Evolutionary conservation across 2,329 filamentous ascomycete genomes (phyloP).

Genomic region (Scedosporium apiospermum): DNA sequence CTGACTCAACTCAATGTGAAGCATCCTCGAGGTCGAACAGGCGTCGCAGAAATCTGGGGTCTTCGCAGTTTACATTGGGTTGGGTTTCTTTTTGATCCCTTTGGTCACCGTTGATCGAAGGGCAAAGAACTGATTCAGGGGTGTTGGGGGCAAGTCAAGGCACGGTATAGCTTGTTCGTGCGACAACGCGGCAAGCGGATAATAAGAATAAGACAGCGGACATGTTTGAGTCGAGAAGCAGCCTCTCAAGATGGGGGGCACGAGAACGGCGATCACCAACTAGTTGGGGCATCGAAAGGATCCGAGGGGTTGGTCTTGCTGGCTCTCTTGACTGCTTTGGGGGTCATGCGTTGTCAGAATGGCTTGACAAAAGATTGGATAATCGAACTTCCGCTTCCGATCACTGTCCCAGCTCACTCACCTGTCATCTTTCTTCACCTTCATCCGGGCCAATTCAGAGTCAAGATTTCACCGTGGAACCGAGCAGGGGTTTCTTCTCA

Average conservation of each 20-base stretch:
- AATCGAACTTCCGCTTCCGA: background rate
- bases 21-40: background rate
- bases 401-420: background rate
- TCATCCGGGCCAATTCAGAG: background rate
- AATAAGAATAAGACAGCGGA: conserved; percentile 1
- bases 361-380: background rate
- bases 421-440: background rate
- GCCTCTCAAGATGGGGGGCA: background rate
- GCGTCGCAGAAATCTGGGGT: background rate
- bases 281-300: background rate
- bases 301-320: background rate
- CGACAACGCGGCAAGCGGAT: conserved; percentile 5
- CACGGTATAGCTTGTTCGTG: background rate
- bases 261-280: background rate
- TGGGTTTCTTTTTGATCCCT: background rate
- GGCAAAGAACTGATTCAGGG: background rate
- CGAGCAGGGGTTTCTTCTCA: background rate
- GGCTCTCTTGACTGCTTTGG: background rate
- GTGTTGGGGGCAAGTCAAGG: background rate
- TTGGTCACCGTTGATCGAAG: background rate
- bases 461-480: background rate
- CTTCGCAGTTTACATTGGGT: background rate
- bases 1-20: background rate
- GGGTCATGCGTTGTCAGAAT: background rate
- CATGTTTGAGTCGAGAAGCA: background rate